A percentile compares a stretch with the other conserved stretches of the same genome.
phyloP scores from a whole-genome alignment of 192 early-diverging fungal species.

The Coemansia sp. region DNA sequence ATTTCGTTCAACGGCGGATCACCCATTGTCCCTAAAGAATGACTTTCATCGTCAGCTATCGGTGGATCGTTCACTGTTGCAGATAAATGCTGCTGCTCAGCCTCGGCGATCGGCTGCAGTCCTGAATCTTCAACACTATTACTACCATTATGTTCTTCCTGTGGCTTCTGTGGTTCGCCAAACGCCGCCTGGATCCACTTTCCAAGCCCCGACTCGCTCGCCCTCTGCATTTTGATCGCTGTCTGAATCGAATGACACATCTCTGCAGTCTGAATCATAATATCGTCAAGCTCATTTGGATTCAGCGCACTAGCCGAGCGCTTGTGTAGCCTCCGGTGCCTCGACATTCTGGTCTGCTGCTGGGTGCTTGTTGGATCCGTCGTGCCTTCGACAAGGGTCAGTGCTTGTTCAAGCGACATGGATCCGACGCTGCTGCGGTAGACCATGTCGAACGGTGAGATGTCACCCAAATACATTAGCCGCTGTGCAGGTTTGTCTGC shows the following conservation, averaged over 20 bases:
- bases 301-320: slow-evolving; percentile 37
- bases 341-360: neutral
- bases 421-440: slow-evolving; percentile 23
- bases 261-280: slow-evolving; percentile 48
- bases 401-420: slow-evolving; percentile 39
- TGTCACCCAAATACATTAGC: slow-evolving; percentile 20
- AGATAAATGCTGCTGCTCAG: neutral
- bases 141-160: neutral
- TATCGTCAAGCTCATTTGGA: slow-evolving; percentile 40
- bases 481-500: slow-evolving; percentile 8
- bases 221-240: slow-evolving; percentile 32
- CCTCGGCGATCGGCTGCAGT: neutral
- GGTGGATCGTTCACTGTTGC: too few species aligned
- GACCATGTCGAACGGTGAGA: slow-evolving; percentile 34
- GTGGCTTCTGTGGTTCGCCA: slow-evolving; percentile 1
- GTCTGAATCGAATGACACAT: slow-evolving; percentile 48
- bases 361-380: neutral
- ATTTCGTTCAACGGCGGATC: too few species aligned
- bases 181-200: slow-evolving; percentile 28
- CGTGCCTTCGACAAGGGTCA: slow-evolving; percentile 39
- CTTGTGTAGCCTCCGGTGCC: slow-evolving; percentile 37
- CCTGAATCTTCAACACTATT: neutral
- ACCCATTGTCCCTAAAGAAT: too few species aligned
- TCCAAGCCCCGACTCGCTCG: slow-evolving; percentile 32
- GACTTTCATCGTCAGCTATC: too few species aligned